Evolutionary conservation across 2,329 filamentous ascomycete species (phyloP), one percentile per base, ranked within the genome.

Genomic region (Fusarium subglutinans): DNA sequence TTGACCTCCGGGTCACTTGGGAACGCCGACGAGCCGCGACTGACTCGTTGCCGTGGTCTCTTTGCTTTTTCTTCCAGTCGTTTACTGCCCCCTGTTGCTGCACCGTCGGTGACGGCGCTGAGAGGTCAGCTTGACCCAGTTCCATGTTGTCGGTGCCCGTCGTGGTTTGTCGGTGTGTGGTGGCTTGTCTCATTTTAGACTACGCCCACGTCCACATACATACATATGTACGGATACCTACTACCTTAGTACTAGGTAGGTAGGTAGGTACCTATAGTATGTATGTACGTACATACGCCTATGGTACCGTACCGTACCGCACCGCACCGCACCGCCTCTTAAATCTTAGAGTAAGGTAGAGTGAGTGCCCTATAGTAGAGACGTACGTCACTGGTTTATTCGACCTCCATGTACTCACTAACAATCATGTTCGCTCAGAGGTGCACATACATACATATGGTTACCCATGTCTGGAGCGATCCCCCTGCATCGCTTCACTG

Each of bases 131-230:
- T 63, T 59, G 76, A 74, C 79, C 79, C 79, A 72, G 79, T 76
- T 69, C 80, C 80, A 77, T 76, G 79, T 81, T 77, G 66, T 78
- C 77, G 79, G 80, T 77, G 72, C 65, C 60, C 24, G 55, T 64
- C 63, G 61, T 74, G 68, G 62, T 63, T 63, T 67, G 66, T 68
- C 66, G 55, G 66, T 68, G 63, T 56, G 73, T 76, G 67, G 70
- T 66, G 74, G 66, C 65, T 77, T 62, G 54, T 53, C n/a, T 61
- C 48, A 62, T 66, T 38, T 47, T 26, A 65, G 24, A 17, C 24
- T 38, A 41, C 9, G 14, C 30, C 48, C 30, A 51, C n/a, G 18
- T 26, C 50, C 13, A 30, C 45, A 22, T 28, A 22, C 10, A 13
- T n/a, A 22, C 13, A 14, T 35, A 15, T 35, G 33, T 15, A 35